Conservation (phyloP, 2,329 filamentous ascomycete genomes). For the Aspergillus sp. region DNA sequence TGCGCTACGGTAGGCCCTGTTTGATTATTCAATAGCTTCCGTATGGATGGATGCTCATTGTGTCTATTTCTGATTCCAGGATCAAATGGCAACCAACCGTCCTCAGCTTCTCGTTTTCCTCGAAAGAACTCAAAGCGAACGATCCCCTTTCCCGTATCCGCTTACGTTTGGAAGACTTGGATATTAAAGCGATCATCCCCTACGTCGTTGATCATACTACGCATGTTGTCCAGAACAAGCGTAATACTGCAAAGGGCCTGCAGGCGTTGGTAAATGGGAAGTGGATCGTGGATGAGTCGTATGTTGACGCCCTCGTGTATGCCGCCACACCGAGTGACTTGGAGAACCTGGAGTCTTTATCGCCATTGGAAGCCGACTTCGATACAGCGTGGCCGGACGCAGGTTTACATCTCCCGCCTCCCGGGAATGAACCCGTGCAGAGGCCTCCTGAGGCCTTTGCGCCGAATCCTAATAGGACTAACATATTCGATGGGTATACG, state of each 20-base stretch:
- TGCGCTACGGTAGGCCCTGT: slow-evolving; percentile 33
- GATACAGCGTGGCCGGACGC: slow-evolving; percentile 69
- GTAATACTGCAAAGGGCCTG: slow-evolving; percentile 80
- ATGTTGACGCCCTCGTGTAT: slow-evolving; percentile 62
- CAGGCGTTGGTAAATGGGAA: slow-evolving; percentile 77
- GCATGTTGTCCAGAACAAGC: slow-evolving; percentile 79
- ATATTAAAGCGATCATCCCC: slow-evolving; percentile 73
- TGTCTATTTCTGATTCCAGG: slow-evolving; percentile 33
- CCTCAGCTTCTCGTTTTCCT: slow-evolving; percentile 71
- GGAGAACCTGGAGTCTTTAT: slow-evolving; percentile 44
- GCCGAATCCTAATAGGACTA: slow-evolving; percentile 57
- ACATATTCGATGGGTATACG: slow-evolving; percentile 76
- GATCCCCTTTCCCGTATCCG: slow-evolving; percentile 57
- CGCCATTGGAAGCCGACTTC: slow-evolving; percentile 69
- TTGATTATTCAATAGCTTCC: background rate
- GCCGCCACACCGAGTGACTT: slow-evolving; percentile 47
- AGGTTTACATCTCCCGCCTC: slow-evolving; percentile 61
- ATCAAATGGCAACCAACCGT: slow-evolving; percentile 72
- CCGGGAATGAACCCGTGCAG: slow-evolving; percentile 65
- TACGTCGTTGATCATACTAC: slow-evolving; percentile 67
- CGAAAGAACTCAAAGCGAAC: slow-evolving; percentile 57
- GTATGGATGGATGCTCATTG: slow-evolving; percentile 3
- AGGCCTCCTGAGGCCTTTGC: slow-evolving; percentile 61
- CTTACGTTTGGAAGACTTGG: slow-evolving; percentile 66
- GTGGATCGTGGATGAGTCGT: slow-evolving; percentile 65